Evolutionary conservation across 2,329 filamentous ascomycete species (phyloP), one percentile per base, ranked within the genome.

Genomic region (Penicillium sp.): DNA sequence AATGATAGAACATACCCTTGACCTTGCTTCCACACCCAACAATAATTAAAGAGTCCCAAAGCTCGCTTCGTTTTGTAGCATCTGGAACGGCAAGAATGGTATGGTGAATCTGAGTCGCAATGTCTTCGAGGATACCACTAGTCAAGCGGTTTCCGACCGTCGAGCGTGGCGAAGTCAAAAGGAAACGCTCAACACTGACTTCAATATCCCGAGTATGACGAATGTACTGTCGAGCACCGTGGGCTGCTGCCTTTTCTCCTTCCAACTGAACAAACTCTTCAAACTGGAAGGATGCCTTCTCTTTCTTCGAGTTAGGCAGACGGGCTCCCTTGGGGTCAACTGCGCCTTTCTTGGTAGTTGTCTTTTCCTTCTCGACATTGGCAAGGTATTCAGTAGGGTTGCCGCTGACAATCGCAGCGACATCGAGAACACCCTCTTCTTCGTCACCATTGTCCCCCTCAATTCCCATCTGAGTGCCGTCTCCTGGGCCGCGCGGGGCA

Each of bases 41-140:
- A 54, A 99, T 89, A 64, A 96, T 88, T 51, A 99, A 76, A 59
- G 89, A 90, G 67, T 97, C 93, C 94, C 94, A 99, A 62, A 95
- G 88, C 36, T 89, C 83, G 36, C 90, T 87, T 44, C 94, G 87
- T 80, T 92, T 92, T 67, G 89, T 88, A 63, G 91, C 86, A 61
- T 96, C 92, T 45, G 91, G 87, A 25, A 96, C 90, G 36, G 87
- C 85, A 65, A 92, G 87, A 51, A 97, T 86, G 1, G 91, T 87
- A 57, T 88, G 86, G 75, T 96, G 92, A 63, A 97, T 88, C 39
- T 90, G 86, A 53, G 88, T 87, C 25, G 90, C 90, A 61, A 99
- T 91, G 55, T 86, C 86, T 70, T 96, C 91, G 43, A 97, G 83
- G 55, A 96, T 86, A 3, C 81, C 82, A 53, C 88, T 87, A 60